These are phyloP conservation scores for Phytophthora podocarpi DNA, from an alignment of 352 stramenopile genomes.

Conservation along the genomic window DNA sequence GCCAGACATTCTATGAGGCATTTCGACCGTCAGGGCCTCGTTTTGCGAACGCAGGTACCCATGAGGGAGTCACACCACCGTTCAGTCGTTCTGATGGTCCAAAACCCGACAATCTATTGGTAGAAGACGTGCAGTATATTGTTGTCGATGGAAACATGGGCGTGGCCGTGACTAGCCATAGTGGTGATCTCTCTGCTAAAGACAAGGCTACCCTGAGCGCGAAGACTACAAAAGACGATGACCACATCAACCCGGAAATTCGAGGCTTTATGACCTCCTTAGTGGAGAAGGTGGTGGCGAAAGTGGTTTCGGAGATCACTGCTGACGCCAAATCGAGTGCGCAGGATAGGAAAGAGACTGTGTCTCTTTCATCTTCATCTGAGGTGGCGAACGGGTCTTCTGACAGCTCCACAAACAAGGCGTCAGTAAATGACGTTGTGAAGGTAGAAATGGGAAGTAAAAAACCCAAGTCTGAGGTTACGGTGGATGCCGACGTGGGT, in stretches of 20 bases:
- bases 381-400: background rate
- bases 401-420: background rate
- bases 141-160: slow-evolving; percentile 19
- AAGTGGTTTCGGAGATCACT: slow-evolving; percentile 5
- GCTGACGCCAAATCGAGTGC: background rate
- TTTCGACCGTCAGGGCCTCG: slow-evolving; percentile 27
- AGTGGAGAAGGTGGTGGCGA: slow-evolving; percentile 27
- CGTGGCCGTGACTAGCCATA: background rate
- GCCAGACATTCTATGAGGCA: slow-evolving; percentile 21
- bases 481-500: background rate
- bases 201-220: background rate
- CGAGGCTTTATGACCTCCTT: slow-evolving; percentile 16
- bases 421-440: background rate
- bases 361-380: background rate
- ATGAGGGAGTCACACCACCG: slow-evolving; percentile 5
- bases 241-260: slow-evolving; percentile 14
- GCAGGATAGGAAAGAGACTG: background rate
- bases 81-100: background rate
- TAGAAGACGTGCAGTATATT: slow-evolving; percentile 33
- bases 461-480: background rate
- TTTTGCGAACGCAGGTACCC: slow-evolving; percentile 8
- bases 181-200: background rate
- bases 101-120: slow-evolving; percentile 16
- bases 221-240: slow-evolving; percentile 11
- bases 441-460: slow-evolving; percentile 1